phyloP scores from a whole-genome alignment of 2,329 filamentous ascomycete genomes.

The Ceratocystis albifundus region DNA sequence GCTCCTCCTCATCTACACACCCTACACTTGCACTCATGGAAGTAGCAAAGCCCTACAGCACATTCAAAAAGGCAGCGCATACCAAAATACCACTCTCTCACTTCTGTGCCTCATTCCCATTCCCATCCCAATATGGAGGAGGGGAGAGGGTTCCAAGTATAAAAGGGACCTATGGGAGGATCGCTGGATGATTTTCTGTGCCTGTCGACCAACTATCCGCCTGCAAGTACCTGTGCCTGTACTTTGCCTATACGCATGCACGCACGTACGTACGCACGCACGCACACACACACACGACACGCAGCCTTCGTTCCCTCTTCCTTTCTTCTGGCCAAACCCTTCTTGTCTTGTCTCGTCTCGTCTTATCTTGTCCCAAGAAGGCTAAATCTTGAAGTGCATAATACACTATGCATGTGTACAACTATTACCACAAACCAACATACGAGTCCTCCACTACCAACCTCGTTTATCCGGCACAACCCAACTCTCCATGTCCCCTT shows the following conservation, averaged over 20 bases:
- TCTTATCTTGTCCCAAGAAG: neutral
- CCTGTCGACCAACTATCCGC: neutral
- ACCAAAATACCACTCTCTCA: neutral
- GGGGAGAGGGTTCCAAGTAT: no score
- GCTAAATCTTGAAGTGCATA: no score
- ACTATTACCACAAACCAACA: no score
- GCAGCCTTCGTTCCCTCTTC: neutral
- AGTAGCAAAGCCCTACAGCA: no score
- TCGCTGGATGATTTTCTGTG: constrained; percentile 5
- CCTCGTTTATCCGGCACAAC: no score
- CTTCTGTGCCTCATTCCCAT: neutral
- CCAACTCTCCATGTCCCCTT: no score
- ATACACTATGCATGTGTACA: no score
- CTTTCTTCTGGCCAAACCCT: neutral
- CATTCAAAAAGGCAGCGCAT: no score
- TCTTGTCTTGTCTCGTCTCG: neutral
- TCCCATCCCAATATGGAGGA: no score
- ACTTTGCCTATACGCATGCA: neutral
- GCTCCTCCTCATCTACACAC: no score
- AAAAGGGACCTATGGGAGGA: neutral
- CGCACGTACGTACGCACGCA: neutral
- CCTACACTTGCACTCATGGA: no score
- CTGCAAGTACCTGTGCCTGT: neutral
- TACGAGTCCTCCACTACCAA: no score
- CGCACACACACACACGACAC: neutral